Base-by-base conservation (phyloP, 768 basidiomycete species). In the Boletus rufocinnamomeus region DNA sequence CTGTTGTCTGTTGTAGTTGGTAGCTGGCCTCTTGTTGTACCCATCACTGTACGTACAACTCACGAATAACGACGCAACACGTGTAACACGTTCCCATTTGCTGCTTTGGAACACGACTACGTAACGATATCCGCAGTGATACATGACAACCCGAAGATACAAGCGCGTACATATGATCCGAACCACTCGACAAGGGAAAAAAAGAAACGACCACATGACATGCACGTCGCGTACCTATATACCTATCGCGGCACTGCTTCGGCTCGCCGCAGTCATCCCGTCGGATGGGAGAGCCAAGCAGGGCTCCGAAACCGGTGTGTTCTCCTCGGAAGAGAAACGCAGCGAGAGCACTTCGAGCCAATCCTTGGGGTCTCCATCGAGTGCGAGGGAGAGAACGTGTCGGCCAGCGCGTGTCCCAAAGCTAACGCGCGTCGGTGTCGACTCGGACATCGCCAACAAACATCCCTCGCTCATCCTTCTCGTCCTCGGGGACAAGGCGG, bases 271-370 rank as follows among this genome's bases (percentile, higher is more conserved):
- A 7, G 30, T 44, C 14, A 19, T 21, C 38, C 3, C 28, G 0
- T 44, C 25, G 37, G 41, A 16, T 21, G 46, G 38, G 7, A 19
- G 21, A n/a, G 6, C 37, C 17, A 19, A 25, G 17, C 35, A 21
- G 23, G 21, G 23, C 25, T 21, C 35, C 3, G 28, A 27, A 13
- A 17, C 23, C 9, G 49, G 10, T 8, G 14, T 47, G 11, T 23
- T 43, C 40, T 30, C 30, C 25, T 57, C 58, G 0, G 60, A 30
- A 43, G 54, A 32, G 50, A 55, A 59, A 1, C 19, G 56, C 9
- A 66, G 32, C 32, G 66, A 67, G 32, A 66, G 66, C 19, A 54
- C 59, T 2, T 66, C 66, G 41, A 66, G 55, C 66, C 62, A 66
- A 21, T 66, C 65, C 47, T 49, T 58, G 51, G 50, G 19, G 16